Conservation (phyloP, 129 eudicot genomes). For the Pseudognaphalium luteoalbum region DNA sequence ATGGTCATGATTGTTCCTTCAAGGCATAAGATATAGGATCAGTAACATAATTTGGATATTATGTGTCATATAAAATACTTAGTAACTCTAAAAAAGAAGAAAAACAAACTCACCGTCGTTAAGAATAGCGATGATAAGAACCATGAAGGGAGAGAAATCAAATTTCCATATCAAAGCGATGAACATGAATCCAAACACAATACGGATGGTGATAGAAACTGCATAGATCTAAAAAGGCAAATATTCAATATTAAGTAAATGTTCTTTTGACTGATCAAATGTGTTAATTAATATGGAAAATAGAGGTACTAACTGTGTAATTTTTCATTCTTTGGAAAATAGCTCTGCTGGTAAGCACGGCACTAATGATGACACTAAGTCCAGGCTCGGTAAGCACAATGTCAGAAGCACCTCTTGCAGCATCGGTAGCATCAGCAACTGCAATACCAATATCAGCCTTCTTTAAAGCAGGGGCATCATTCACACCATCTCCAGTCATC, state of each 20-base stretch:
- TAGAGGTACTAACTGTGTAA: constrained; percentile 46
- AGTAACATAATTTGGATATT: not conserved
- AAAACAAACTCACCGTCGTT: constrained; percentile 54
- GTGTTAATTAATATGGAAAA: not conserved
- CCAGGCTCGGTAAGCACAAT: constrained; percentile 72
- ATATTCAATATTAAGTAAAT: not conserved
- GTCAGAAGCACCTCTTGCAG: constrained; percentile 81
- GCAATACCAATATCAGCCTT: constrained; percentile 84
- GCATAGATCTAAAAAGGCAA: constrained; percentile 56
- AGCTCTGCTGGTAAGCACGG: constrained; percentile 66
- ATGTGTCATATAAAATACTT: not conserved
- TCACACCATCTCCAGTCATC: constrained; percentile 85
- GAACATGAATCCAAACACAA: constrained; percentile 72
- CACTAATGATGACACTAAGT: constrained; percentile 65
- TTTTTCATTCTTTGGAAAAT: constrained; percentile 75
- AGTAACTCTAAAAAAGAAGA: not conserved
- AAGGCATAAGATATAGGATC: not conserved
- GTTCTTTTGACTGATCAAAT: not conserved
- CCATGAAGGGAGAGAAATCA: constrained; percentile 84
- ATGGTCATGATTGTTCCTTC: constrained; percentile 78
- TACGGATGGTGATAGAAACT: constrained; percentile 71
- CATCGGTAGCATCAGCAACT: constrained; percentile 84
- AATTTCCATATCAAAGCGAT: constrained; percentile 79
- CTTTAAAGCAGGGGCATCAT: constrained; percentile 82
- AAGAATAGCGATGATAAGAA: constrained; percentile 66